These are phyloP conservation scores for Penicillium sp. DNA, from an alignment of 2,329 filamentous ascomycete genomes.

Conservation along the genomic window DNA sequence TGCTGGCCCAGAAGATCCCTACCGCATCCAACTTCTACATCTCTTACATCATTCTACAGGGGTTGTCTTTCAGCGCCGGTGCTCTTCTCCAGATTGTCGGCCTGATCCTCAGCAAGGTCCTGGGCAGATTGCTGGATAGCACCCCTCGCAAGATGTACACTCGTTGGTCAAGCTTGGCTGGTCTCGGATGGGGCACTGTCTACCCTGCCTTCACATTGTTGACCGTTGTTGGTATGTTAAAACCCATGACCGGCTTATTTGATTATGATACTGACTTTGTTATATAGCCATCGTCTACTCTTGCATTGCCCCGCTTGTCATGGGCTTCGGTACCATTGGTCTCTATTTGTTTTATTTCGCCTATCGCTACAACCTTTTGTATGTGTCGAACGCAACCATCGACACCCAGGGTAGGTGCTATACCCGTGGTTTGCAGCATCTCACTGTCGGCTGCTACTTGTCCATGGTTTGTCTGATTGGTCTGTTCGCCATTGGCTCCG, in stretches of 20 bases:
- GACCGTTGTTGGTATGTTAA: slow-evolving; percentile 68
- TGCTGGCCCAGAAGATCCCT: slow-evolving; percentile 74
- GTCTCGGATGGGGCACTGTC: slow-evolving; percentile 79
- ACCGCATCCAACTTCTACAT: slow-evolving; percentile 91
- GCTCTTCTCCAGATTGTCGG: slow-evolving; percentile 72
- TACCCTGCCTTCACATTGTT: slow-evolving; percentile 80
- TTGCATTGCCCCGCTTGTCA: slow-evolving; percentile 78
- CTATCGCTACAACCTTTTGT: slow-evolving; percentile 87
- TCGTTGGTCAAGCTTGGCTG: slow-evolving; percentile 70
- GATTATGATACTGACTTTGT: slow-evolving; percentile 8
- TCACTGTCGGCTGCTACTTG: slow-evolving; percentile 80
- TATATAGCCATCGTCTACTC: slow-evolving; percentile 74
- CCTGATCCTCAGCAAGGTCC: slow-evolving; percentile 68
- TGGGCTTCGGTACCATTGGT: slow-evolving; percentile 76
- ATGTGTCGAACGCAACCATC: slow-evolving; percentile 75
- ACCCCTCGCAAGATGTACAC: slow-evolving; percentile 78
- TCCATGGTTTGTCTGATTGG: slow-evolving; percentile 80
- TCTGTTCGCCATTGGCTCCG: slow-evolving; percentile 69
- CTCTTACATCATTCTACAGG: slow-evolving; percentile 91
- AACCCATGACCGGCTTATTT: background rate
- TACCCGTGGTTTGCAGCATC: slow-evolving; percentile 80
- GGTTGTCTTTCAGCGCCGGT: slow-evolving; percentile 72
- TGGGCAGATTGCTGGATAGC: slow-evolving; percentile 71
- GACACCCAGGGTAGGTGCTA: slow-evolving; percentile 89
- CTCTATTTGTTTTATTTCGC: slow-evolving; percentile 80